Conservation (phyloP, 257 asterid genomes). For the Plantago elongata region DNA sequence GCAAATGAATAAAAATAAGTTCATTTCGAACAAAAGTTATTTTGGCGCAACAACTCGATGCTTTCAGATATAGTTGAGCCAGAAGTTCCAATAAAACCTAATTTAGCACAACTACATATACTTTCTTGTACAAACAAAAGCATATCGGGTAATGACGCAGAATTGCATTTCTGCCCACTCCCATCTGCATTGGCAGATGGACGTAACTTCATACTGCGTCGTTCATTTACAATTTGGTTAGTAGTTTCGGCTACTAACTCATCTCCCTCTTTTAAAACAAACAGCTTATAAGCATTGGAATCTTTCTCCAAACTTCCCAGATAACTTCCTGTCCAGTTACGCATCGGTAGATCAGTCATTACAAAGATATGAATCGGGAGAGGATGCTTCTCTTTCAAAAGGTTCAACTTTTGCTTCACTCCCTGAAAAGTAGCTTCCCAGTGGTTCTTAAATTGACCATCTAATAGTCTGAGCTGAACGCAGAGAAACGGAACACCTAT, state of each 20-base stretch:
- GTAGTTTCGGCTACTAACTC: constrained; percentile 50
- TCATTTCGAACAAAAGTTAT: constrained; percentile 35
- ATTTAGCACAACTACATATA: constrained; percentile 83
- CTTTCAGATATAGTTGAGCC: constrained; percentile 88
- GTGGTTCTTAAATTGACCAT: constrained; percentile 95
- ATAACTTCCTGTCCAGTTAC: constrained; percentile 71
- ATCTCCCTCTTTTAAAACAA: constrained; percentile 48
- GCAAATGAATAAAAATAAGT: background rate
- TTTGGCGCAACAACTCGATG: constrained; percentile 61
- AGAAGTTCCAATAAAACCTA: constrained; percentile 84
- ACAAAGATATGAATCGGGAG: constrained; percentile 68
- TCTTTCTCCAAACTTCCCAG: constrained; percentile 59
- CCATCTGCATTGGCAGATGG: constrained; percentile 20
- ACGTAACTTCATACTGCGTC: constrained; percentile 26
- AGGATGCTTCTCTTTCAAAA: constrained; percentile 46
- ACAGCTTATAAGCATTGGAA: constrained; percentile 45
- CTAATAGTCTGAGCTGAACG: constrained; percentile 81
- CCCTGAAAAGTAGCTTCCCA: constrained; percentile 51
- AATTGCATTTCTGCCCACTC: constrained; percentile 31
- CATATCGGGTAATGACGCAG: constrained; percentile 48
- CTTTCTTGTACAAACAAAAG: constrained; percentile 63
- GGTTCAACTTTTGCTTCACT: constrained; percentile 52
- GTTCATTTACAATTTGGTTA: constrained; percentile 36
- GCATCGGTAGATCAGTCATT: constrained; percentile 85
- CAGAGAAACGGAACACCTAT: constrained; percentile 73